Evolutionary conservation across 352 stramenopile species (phyloP).

Genomic region (Peronospora farinosa): DNA sequence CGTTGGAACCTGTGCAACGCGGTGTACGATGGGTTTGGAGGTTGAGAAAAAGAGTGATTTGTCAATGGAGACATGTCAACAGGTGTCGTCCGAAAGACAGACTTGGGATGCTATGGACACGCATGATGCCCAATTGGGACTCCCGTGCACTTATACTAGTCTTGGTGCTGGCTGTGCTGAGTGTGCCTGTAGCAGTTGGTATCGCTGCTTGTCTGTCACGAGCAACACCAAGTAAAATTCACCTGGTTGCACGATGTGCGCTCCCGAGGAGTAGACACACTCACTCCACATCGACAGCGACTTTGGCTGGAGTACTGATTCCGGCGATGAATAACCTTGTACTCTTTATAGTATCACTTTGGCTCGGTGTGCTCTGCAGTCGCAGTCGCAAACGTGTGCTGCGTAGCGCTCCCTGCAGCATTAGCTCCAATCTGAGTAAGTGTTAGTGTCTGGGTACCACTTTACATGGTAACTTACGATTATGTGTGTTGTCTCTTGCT

Average conservation of each 20-base stretch:
- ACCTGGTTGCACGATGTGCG: slow-evolving; percentile 41
- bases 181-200: slow-evolving; percentile 37
- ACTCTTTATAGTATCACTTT: slow-evolving; percentile 57
- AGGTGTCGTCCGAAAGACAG: slow-evolving; percentile 21
- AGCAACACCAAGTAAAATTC: slow-evolving; percentile 19
- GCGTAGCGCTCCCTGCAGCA: slow-evolving; percentile 46
- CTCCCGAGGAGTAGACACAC: slow-evolving; percentile 24
- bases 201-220: slow-evolving; percentile 35
- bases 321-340: slow-evolving; percentile 63
- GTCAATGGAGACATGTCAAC: slow-evolving; percentile 13
- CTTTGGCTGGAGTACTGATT: slow-evolving; percentile 47
- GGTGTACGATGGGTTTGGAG: slow-evolving; percentile 15
- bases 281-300: slow-evolving; percentile 35
- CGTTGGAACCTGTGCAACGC: slow-evolving; percentile 23
- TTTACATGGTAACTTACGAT: not conserved
- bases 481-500: slow-evolving; percentile 6
- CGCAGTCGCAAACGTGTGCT: slow-evolving; percentile 67
- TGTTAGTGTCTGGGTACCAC: slow-evolving; percentile 3
- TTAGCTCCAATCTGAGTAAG: slow-evolving; percentile 71
- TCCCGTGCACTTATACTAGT: slow-evolving; percentile 59
- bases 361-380: slow-evolving; percentile 72
- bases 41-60: slow-evolving; percentile 23
- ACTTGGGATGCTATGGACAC: slow-evolving; percentile 42
- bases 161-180: slow-evolving; percentile 43
- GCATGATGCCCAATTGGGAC: slow-evolving; percentile 66